A percentile compares a stretch with the other conserved stretches of the same genome.
These are phyloP conservation scores for Astrothelium macrocarpum DNA, from an alignment of 495 filamentous ascomycete species.

Conservation along the genomic window DNA sequence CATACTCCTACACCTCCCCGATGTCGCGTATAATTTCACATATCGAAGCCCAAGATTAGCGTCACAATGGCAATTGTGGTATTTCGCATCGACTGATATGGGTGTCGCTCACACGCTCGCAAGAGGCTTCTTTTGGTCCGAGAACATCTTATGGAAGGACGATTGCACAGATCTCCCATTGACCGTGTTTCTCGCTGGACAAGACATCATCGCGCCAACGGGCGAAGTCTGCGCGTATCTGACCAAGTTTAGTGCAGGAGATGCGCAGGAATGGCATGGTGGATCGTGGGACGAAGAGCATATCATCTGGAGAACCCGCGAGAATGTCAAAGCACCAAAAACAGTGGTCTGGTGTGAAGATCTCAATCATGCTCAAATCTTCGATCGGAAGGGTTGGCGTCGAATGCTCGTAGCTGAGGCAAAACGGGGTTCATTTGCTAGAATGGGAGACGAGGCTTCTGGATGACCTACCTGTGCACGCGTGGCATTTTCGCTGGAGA, in stretches of 20 bases:
- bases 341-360: conserved; percentile 49
- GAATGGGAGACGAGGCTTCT: not conserved
- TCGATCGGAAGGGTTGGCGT: conserved; percentile 41
- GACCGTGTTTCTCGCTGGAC: conserved; percentile 46
- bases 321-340: conserved; percentile 32
- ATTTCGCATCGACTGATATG: conserved; percentile 23
- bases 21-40: conserved; percentile 30
- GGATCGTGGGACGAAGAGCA: conserved; percentile 9
- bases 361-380: conserved; percentile 60
- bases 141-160: conserved; percentile 27
- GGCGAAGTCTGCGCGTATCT: conserved; percentile 49
- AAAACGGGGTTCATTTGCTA: not conserved
- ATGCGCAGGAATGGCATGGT: conserved; percentile 9
- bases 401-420: conserved; percentile 13
- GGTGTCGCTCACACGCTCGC: conserved; percentile 22
- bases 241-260: conserved; percentile 21
- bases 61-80: conserved; percentile 27
- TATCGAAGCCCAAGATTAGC: conserved; percentile 17
- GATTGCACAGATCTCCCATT: conserved; percentile 31
- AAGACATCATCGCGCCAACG: conserved; percentile 58
- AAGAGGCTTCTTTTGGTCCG: conserved; percentile 26
- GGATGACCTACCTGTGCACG: not conserved
- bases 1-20: conserved; percentile 24
- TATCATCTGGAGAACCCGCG: not conserved
- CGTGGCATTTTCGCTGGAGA: not conserved